These are phyloP conservation scores for Coemansia sp. DNA, from an alignment of 192 early-diverging fungal species.

Conservation along the genomic window DNA sequence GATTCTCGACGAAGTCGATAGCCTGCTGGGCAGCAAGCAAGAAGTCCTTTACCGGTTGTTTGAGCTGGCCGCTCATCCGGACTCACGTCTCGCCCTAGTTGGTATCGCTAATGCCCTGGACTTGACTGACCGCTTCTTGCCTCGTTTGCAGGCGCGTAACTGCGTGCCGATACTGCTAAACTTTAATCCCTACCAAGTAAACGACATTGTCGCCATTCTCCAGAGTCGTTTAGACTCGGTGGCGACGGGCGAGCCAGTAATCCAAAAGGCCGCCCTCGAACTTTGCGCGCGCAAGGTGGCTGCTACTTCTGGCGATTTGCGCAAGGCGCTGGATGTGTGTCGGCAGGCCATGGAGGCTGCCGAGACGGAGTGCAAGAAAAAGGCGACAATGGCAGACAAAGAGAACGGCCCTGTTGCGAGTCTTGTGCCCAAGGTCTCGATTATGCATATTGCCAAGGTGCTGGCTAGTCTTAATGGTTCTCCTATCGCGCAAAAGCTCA, in stretches of 20 bases:
- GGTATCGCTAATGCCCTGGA: slow-evolving; percentile 96
- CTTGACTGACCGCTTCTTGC: slow-evolving; percentile 84
- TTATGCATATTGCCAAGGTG: slow-evolving; percentile 77
- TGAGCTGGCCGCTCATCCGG: slow-evolving; percentile 57
- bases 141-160: slow-evolving; percentile 78
- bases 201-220: slow-evolving; percentile 87
- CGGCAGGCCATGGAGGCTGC: slow-evolving; percentile 84
- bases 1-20: slow-evolving; percentile 93
- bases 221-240: slow-evolving; percentile 74
- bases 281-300: slow-evolving; percentile 91
- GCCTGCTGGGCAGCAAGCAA: slow-evolving; percentile 76
- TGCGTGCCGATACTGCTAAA: slow-evolving; percentile 80
- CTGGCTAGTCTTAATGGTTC: slow-evolving; percentile 63
- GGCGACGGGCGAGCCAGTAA: slow-evolving; percentile 54
- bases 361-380: slow-evolving; percentile 64
- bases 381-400: slow-evolving; percentile 31
- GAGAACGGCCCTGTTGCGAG: slow-evolving; percentile 32
- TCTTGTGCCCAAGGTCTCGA: slow-evolving; percentile 68
- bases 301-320: slow-evolving; percentile 78
- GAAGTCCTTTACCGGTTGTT: slow-evolving; percentile 89
- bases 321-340: slow-evolving; percentile 79
- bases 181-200: slow-evolving; percentile 85
- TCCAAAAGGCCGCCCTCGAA: slow-evolving; percentile 85
- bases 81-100: slow-evolving; percentile 73
- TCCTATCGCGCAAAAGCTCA: slow-evolving; percentile 61